Evolutionary conservation across 768 basidiomycete species (phyloP), one percentile per base, ranked within the genome.

Genomic region (Trametes punicea): DNA sequence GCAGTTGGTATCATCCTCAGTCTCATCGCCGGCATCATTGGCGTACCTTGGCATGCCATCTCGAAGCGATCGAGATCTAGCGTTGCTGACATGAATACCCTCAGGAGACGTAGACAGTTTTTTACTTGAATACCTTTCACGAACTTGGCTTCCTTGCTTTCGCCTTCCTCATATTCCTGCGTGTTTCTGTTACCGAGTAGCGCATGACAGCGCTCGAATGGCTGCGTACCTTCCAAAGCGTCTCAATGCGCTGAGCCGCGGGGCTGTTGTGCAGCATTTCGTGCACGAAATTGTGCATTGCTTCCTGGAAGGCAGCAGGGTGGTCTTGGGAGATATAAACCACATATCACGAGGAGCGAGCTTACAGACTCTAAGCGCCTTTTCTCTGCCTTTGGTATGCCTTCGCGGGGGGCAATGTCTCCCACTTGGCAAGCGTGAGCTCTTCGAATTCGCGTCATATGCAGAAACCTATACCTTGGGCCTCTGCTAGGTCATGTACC

Each of bases 401-500:
- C 88, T 68, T 98, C 94, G 20, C 84, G 78, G 0, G 96, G 96
- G 0, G 93, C 80, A 56, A 98, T 98, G 66, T 98, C 96, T 4
- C 96, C 96, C 5, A 98, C 96, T 85, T n/a, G 65, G 46, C 29
- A n/a, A 4, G 31, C 36, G 2, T 13, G 2, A 26, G n/a, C 15
- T 41, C 46, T 3, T 49, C 38, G 38, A 51, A 46, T 25, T 0
- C 21, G 34, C 41, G 29, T 9, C 25, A 36, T n/a, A n/a, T n/a
- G n/a, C 20, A 16, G 6, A 26, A 4, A 9, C 7, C 13, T 56
- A 62, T 46, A 87, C 91, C 88, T 77, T 93, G 89, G 1, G 96
- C 96, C 70, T 99, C 96, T 6, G 95, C 95, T 13, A 99, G 81
- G 71, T 99, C 96, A 66, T 99, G 96, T 13, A 97, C 91, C 31